Conservation (phyloP, 208 protist species). For the Balamuthia mandrillaris region DNA sequence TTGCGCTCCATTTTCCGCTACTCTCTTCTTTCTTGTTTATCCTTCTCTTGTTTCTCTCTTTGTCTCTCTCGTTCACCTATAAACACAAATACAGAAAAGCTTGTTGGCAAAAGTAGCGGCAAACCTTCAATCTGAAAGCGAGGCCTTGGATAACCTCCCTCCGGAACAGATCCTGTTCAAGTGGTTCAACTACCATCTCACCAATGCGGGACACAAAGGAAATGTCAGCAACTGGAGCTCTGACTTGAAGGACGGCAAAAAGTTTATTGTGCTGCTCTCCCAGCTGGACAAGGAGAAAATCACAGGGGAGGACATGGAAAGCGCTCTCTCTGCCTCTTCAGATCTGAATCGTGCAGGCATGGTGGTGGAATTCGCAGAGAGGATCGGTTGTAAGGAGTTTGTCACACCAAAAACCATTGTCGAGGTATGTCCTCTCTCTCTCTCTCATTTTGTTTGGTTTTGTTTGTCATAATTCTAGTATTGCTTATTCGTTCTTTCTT, state of each 20-base stretch:
- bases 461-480: background rate
- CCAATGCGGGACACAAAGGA: slow-evolving; percentile 53
- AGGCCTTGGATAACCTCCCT: slow-evolving; percentile 69
- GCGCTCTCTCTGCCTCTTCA: slow-evolving; percentile 51
- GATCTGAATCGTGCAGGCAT: slow-evolving; percentile 65
- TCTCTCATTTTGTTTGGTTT: background rate
- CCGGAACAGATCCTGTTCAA: slow-evolving; percentile 76
- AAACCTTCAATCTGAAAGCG: too few species aligned
- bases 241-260: slow-evolving; percentile 51
- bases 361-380: slow-evolving; percentile 75
- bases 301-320: background rate
- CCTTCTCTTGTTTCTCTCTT: too few species aligned
- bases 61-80: too few species aligned
- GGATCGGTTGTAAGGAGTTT: slow-evolving; percentile 78
- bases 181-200: slow-evolving; percentile 84
- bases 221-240: slow-evolving; percentile 73
- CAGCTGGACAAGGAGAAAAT: slow-evolving; percentile 4
- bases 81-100: too few species aligned
- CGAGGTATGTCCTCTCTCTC: background rate
- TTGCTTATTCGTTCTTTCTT: too few species aligned
- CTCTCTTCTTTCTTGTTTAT: too few species aligned
- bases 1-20: too few species aligned
- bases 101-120: too few species aligned
- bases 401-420: slow-evolving; percentile 68
- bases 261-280: background rate